These are phyloP conservation scores for Alternaria sp. DNA, from an alignment of 2,329 filamentous ascomycete species.

Conservation along the genomic window DNA sequence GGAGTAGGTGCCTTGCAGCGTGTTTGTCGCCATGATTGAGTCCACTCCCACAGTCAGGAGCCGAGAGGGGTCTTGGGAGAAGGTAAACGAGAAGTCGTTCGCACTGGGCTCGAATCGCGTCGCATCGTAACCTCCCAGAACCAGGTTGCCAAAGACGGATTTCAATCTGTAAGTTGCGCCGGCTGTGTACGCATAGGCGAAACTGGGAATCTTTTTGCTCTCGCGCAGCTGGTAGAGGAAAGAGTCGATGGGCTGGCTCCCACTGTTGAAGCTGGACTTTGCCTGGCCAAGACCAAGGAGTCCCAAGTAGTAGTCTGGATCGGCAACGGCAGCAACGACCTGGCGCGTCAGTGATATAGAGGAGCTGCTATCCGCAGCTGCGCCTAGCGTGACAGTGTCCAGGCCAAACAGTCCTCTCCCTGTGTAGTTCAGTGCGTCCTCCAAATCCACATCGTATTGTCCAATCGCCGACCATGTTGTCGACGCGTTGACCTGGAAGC, in stretches of 20 bases:
- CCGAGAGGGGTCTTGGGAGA: slow-evolving; percentile 40
- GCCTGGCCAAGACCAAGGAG: slow-evolving; percentile 40
- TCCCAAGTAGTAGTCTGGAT: slow-evolving; percentile 43
- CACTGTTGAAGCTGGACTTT: slow-evolving; percentile 41
- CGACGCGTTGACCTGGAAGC: slow-evolving; percentile 42
- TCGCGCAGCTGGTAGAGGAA: slow-evolving; percentile 42
- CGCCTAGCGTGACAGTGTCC: slow-evolving; percentile 41
- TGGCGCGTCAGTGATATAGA: slow-evolving; percentile 36
- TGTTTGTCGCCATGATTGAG: slow-evolving; percentile 45
- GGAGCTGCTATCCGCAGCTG: slow-evolving; percentile 24
- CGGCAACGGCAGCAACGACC: slow-evolving; percentile 42
- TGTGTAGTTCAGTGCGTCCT: slow-evolving; percentile 39
- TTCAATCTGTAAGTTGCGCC: slow-evolving; percentile 47
- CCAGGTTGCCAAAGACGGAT: slow-evolving; percentile 46
- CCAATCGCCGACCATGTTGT: slow-evolving; percentile 46
- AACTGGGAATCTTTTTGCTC: slow-evolving; percentile 41
- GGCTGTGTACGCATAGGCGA: slow-evolving; percentile 48
- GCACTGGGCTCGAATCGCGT: slow-evolving; percentile 45
- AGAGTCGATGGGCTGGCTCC: slow-evolving; percentile 35
- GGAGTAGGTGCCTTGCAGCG: slow-evolving; percentile 45
- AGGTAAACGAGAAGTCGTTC: slow-evolving; percentile 44
- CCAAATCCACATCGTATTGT: slow-evolving; percentile 41
- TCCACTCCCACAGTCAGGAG: slow-evolving; percentile 46
- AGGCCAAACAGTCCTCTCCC: slow-evolving; percentile 43
- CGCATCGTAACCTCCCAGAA: slow-evolving; percentile 54